Base-by-base conservation (phyloP, 1,284 basidiomycete genomes). In the Tremellales sp. region DNA sequence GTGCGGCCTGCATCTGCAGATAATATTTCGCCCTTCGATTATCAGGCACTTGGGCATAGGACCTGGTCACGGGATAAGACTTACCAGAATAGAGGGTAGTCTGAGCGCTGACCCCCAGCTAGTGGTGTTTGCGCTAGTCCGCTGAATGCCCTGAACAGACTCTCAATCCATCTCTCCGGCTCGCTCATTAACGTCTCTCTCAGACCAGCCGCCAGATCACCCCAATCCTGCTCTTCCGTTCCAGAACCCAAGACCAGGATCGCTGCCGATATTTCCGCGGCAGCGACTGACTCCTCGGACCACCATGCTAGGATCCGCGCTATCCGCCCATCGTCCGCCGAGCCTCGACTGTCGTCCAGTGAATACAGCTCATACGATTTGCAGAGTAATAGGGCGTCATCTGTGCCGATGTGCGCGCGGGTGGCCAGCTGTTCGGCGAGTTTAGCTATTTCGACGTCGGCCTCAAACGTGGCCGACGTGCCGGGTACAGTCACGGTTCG, bases 291-390 rank as follows among this genome's bases (percentile, higher is more conserved):
- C 53, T 71, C 64, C 46, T 62, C 60, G 26, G 60, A 53, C 45
- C 65, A 68, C 66, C 66, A 71, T 21, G 58, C 39, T 8, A 62
- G 24, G 2, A 68, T 21, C 26, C 59, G 49, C 17, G 67, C 67
- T 43, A 65, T 23, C 40, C 58, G 40, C 15, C 48, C 53, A n/a
- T 56, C 62, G 42, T 64, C 58, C 19, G 53, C 53, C 12, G 37
- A 51, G 11, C 45, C 49, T 17, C 19, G n/a, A 22, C 46, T 45
- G 17, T 61, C 61, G 39, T 64, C 63, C 5, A 64, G 35, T 25
- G 61, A 63, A 49, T 62, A 64, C n/a, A 43, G 33, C 2, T 54
- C 48, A 42, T 67, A 71, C 39, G 62, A 63, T 48, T 57, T 63
- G 41, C 52, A 54, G 12, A 68, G 29, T 15, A 63, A 24, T 24